Base-by-base conservation (phyloP, 495 filamentous ascomycete genomes). In the Lasiosphaeria ovina region DNA sequence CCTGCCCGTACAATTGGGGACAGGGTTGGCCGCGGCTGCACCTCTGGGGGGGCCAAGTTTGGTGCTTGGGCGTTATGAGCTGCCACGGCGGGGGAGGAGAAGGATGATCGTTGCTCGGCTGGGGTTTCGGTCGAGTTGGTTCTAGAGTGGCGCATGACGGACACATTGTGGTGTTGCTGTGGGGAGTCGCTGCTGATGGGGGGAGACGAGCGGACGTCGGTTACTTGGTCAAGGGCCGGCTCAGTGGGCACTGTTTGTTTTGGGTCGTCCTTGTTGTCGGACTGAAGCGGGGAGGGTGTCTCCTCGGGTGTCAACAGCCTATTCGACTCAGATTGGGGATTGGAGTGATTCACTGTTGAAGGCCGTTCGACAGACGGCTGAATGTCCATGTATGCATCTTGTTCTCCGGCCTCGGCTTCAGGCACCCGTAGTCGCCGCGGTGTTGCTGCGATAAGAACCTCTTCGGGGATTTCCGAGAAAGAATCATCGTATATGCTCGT, bases 231-330 rank as follows among this genome's bases (percentile, higher is more conserved):
- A 6, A 42, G 5, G 51, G 42, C 45, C 8, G 64, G 58, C 44
- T 40, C 36, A 33, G 58, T 1, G 14, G 57, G 44, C 24, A 59
- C 35, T 33, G 50, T 35, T 33, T 35, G 53, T 10, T 38, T 56
- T 35, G 31, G 35, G n/a, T 58, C 59, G 0, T 66, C 55, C 35
- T 53, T 61, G 14, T 66, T 35, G 14, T 66, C 70, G 54, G 69
- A 72, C 16, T 63, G 70, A 60, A 73, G 66, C 34, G 80, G 80
- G 38, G 80, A 83, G 54, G 80, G 78, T 36, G 80, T 83, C 66
- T 83, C 77, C 54, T 82, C 81, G 52, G 80, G 81, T 48, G 80
- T 84, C 67, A 76, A 74, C 62, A 82, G 72, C 70, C 79, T 77
- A 60, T 67, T 73, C 38, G 72, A 70, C 10, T 71, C 70, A 65